Conservation (phyloP, 106 monocot species). For the Apostasia ramifera region DNA sequence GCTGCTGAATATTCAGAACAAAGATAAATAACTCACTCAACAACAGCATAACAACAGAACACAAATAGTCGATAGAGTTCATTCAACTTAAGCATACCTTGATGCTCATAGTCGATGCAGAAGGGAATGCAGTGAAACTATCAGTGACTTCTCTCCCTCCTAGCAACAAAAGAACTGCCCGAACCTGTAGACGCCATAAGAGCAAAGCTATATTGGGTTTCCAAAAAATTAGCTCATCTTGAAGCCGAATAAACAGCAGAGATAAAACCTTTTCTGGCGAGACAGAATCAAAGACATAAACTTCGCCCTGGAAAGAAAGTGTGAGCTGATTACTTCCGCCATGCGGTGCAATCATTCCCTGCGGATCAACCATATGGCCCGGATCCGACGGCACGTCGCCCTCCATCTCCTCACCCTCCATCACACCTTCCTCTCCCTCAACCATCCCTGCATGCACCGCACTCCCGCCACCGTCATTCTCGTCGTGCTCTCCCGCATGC, state of each 20-base stretch:
- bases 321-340: constrained; percentile 65
- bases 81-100: constrained; percentile 20
- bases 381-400: constrained; percentile 20
- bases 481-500: not conserved
- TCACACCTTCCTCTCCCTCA: not conserved
- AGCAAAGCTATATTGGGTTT: not conserved
- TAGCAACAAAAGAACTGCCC: constrained; percentile 82
- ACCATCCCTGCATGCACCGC: constrained; percentile 10
- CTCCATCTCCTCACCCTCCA: constrained; percentile 22
- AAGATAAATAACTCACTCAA: not conserved
- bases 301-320: constrained; percentile 91
- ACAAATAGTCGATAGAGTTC: not conserved
- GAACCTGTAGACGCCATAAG: constrained; percentile 36
- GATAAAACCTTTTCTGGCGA: constrained; percentile 81
- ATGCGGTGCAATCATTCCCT: constrained; percentile 9
- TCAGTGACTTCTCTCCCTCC: constrained; percentile 71
- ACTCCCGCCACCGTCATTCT: constrained; percentile 3
- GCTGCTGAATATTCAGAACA: constrained; percentile 26
- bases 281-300: constrained; percentile 89
- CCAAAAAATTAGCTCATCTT: not conserved
- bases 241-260: not conserved
- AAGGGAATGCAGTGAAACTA: constrained; percentile 26
- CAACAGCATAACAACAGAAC: not conserved
- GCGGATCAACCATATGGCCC: constrained; percentile 16
- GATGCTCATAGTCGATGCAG: constrained; percentile 52